These are phyloP conservation scores for Filobasidium floriforme DNA, from an alignment of 768 basidiomycete genomes.

Conservation along the genomic window DNA sequence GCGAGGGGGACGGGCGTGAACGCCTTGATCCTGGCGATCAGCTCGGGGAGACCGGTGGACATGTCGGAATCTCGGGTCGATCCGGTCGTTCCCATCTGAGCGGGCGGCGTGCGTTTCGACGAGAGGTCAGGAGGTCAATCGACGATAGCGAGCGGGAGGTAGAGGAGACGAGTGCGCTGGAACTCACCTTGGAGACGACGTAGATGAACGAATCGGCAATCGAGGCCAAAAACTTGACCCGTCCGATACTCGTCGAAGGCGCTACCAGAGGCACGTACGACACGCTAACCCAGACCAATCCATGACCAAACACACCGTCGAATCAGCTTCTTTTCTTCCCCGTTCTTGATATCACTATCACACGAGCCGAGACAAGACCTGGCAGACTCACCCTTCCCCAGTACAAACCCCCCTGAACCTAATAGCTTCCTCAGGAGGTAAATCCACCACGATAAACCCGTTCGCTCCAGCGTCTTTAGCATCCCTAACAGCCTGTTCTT, in stretches of 20 bases:
- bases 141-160: slow-evolving; percentile 14
- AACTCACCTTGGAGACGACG: slow-evolving; percentile 81
- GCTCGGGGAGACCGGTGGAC: slow-evolving; percentile 69
- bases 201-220: slow-evolving; percentile 98
- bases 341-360: too few relatives aligned
- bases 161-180: background rate
- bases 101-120: background rate
- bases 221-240: slow-evolving; percentile 80
- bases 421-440: slow-evolving; percentile 93
- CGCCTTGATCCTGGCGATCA: slow-evolving; percentile 73
- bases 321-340: too few relatives aligned
- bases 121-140: too few relatives aligned
- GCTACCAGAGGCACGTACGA: slow-evolving; percentile 94
- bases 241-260: slow-evolving; percentile 77
- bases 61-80: slow-evolving; percentile 66
- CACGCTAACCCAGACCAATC: slow-evolving; percentile 51
- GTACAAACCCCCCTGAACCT: slow-evolving; percentile 81
- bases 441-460: slow-evolving; percentile 94
- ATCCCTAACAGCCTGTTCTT: slow-evolving; percentile 86
- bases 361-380: too few relatives aligned
- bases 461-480: slow-evolving; percentile 85
- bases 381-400: slow-evolving; percentile 59
- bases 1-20: slow-evolving; percentile 75
- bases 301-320: background rate
- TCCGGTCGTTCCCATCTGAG: slow-evolving; percentile 94